phyloP scores from a whole-genome alignment of 2,329 filamentous ascomycete species.

The Boeremia lycopersici region DNA sequence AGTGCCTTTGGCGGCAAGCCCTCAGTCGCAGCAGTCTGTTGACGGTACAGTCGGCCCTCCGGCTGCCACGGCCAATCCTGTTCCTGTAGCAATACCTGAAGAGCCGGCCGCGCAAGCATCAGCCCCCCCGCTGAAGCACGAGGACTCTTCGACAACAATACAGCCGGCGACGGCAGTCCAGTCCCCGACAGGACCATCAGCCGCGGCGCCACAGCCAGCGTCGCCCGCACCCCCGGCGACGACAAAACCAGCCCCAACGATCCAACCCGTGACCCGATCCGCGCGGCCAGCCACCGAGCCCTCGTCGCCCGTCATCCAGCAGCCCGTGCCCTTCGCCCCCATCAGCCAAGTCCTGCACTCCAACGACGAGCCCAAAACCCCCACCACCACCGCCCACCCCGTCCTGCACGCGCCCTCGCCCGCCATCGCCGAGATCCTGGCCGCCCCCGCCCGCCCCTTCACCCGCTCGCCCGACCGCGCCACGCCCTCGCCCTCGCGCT shows the following conservation, averaged over 20 bases:
- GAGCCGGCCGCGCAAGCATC: conserved; percentile 1
- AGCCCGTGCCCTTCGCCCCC: conserved; percentile 2
- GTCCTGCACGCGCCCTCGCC: conserved; percentile 14
- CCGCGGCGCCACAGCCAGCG: conserved; percentile 2
- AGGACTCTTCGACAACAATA: conserved; percentile 11
- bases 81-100: conserved; percentile 10
- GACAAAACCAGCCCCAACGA: background rate
- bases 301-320: conserved; percentile 6
- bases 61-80: conserved; percentile 9
- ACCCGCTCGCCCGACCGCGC: conserved; percentile 10
- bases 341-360: conserved; percentile 5
- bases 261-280: conserved; percentile 1
- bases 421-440: conserved; percentile 15
- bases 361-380: conserved; percentile 2
- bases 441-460: conserved; percentile 11
- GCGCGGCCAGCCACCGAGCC: background rate
- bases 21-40: background rate
- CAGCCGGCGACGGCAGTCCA: background rate
- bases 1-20: background rate
- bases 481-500: conserved; percentile 9
- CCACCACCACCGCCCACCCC: conserved; percentile 3
- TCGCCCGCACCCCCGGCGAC: too few species aligned
- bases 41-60: conserved; percentile 2
- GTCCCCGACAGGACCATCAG: background rate
- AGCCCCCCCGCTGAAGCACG: conserved; percentile 2